Conservation (phyloP, 352 stramenopile genomes). For the Paralagenidium karlingii region DNA sequence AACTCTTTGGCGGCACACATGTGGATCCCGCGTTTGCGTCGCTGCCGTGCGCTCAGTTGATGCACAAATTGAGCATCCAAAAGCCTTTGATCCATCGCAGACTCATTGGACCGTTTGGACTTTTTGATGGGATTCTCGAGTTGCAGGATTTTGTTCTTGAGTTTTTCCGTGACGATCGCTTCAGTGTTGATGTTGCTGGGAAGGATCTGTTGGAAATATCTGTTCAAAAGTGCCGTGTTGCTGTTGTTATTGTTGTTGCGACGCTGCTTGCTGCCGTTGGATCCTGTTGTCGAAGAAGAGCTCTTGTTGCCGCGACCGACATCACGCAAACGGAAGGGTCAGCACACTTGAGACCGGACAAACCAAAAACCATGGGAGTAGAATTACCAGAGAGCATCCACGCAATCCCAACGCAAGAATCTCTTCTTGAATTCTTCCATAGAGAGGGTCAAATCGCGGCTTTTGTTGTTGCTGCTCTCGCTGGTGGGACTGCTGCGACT, state of each 20-base stretch:
- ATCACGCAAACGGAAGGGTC: too few relatives aligned
- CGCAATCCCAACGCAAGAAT: constrained; percentile 44
- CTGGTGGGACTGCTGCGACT: too few relatives aligned
- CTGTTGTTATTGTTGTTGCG: too few relatives aligned
- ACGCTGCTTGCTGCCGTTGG: too few relatives aligned
- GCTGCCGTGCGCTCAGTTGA: constrained; percentile 45
- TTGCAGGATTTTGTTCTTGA: constrained; percentile 72
- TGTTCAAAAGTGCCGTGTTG: too few relatives aligned
- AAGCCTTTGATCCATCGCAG: neutral
- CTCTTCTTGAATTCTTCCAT: constrained; percentile 32
- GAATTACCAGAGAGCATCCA: constrained; percentile 47
- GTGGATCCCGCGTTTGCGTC: constrained; percentile 36
- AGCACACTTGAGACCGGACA: too few relatives aligned
- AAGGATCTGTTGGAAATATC: too few relatives aligned
- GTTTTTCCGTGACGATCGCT: constrained; percentile 19
- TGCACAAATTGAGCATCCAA: constrained; percentile 38
- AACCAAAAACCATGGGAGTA: too few relatives aligned
- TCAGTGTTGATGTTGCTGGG: constrained; percentile 2
- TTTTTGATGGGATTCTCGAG: constrained; percentile 59
- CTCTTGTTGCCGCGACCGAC: too few relatives aligned
- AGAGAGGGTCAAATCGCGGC: constrained; percentile 23
- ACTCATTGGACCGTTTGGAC: constrained; percentile 12
- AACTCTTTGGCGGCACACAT: constrained; percentile 41
- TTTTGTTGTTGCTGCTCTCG: constrained; percentile 3
- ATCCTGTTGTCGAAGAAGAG: too few relatives aligned